Evolutionary conservation across 2,329 filamentous ascomycete genomes (phyloP).

Genomic region (Claviceps cyperi): DNA sequence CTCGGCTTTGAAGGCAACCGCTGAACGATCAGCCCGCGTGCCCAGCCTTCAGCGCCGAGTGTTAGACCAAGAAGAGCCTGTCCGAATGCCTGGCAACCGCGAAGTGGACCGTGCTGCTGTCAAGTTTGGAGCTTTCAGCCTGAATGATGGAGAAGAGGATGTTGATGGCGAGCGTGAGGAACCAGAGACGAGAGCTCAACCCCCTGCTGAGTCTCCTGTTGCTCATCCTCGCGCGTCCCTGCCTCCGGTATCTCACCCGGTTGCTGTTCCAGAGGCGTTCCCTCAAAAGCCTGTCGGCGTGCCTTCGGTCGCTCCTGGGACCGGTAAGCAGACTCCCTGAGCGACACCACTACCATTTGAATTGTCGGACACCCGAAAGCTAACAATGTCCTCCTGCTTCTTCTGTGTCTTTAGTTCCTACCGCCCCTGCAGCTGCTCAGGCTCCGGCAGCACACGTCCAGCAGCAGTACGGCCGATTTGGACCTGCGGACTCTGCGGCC

Average conservation of each 20-base stretch:
- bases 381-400: constrained; percentile 12
- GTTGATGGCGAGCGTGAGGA: constrained; percentile 93
- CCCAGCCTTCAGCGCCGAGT: constrained; percentile 75
- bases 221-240: constrained; percentile 74
- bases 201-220: constrained; percentile 83
- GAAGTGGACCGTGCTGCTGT: constrained; percentile 86
- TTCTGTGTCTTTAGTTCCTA: constrained; percentile 6
- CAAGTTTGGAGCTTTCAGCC: constrained; percentile 88
- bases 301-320: constrained; percentile 15
- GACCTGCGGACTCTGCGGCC: constrained; percentile 43
- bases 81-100: constrained; percentile 95
- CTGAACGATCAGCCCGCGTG: constrained; percentile 48
- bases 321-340: constrained; percentile 13
- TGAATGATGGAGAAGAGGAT: constrained; percentile 73
- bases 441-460: constrained; percentile 42
- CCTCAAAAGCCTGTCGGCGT: constrained; percentile 39
- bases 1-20: constrained; percentile 67
- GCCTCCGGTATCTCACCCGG: constrained; percentile 52
- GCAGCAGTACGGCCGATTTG: constrained; percentile 59
- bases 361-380: constrained; percentile 1
- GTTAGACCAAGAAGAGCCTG: constrained; percentile 89
- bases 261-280: constrained; percentile 40
- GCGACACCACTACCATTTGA: constrained; percentile 9
- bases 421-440: constrained; percentile 20
- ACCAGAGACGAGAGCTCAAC: constrained; percentile 83